Base-by-base conservation (phyloP, 2,329 filamentous ascomycete species). In the Alternaria novae-zelandiae region DNA sequence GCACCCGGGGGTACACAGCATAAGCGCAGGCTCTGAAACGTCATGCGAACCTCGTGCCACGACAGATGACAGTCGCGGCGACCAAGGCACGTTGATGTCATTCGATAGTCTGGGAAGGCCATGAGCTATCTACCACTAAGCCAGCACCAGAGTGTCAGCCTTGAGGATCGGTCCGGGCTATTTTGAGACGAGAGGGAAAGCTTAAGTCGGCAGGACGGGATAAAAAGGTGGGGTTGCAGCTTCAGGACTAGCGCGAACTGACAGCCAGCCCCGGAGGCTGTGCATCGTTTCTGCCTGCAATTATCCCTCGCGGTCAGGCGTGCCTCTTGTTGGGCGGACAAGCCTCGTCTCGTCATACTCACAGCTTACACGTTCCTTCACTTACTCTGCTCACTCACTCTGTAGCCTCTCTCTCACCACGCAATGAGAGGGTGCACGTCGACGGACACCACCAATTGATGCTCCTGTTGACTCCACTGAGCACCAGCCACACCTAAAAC, bases 221-320 rank as follows among this genome's bases (percentile, higher is more conserved):
- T 32, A 32, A 32, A 32, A 32, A 32, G 13, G 30, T 32, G 30
- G 30, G 30, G 30, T 15, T 32, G 13, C 30, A 15, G 30, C 30
- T 32, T 32, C 1, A 4, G 43, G 59, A 46, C 47, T 17, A 51
- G 46, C 30, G 55, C 28, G 43, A 23, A 21, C 47, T 44, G 47
- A 51, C 47, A 43, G 9, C 23, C 25, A 32, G 30, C 30, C 30
- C 30, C 13, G 30, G 30, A 62, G 59, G 59, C 59, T 62, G 59
- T 62, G 59, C 55, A 28, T 25, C 30, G 59, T 45, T 41, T 41
- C 59, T 64, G 65, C 61, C 60, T 65, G 49, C 44, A 54, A 59
- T 54, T 49, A 53, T 46, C 25, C 43, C 65, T 65, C 54, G 59
- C 54, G 54, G 63, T 66, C 56, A 57, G 54, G 60, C 61, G 61